Base-by-base conservation (phyloP, 345 rosid genomes). In the Laguncularia racemosa region DNA sequence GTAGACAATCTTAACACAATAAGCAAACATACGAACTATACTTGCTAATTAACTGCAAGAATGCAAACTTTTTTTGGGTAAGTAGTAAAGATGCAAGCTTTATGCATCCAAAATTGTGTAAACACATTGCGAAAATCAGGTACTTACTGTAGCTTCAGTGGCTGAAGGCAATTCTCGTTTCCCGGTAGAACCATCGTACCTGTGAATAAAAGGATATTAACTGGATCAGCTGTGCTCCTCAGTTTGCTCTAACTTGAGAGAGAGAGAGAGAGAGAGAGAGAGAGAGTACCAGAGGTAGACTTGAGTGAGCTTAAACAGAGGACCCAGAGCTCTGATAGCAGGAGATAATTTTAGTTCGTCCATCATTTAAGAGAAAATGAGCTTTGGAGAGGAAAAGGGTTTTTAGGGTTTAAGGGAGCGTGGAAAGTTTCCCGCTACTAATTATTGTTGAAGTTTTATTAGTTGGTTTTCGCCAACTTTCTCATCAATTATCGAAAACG, bases 271-370 rank as follows among this genome's bases (percentile, higher is more conserved):
- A 47, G 46, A 59, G 58, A 51, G 60, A 43, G 59, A 23, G 46
- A 52, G 43, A 26, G 45, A 21, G 28, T 20, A 84, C 98, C 95
- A 78, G 68, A 92, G 73, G 55, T 79, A 57, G 55, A 84, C 81
- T 61, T 86, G 75, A 33, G 88, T 81, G 68, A 84, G 91, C 73
- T 83, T 84, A 72, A 86, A 78, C 65, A 78, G 85, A 50, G 88
- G 73, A 23, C 93, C 96, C 14, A 89, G 72, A 61, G 85, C 89
- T 71, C 57, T 58, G 60, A 89, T 74, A 16, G 89, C 81, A 48
- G 71, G 75, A 55, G 72, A 52, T 48, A 53, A 75, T 57, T 63
- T 78, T 54, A 21, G 62, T 72, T 74, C 76, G 3, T 33, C 48
- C 51, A 50, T 52, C 71, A 20, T 50, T 44, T 16, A 20, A 18